Percentiles rank a stretch among this genome's conserved stretches.
These are phyloP conservation scores for Yamadazyma nakazawae DNA, from an alignment of 805 yeast species.

Conservation along the genomic window DNA sequence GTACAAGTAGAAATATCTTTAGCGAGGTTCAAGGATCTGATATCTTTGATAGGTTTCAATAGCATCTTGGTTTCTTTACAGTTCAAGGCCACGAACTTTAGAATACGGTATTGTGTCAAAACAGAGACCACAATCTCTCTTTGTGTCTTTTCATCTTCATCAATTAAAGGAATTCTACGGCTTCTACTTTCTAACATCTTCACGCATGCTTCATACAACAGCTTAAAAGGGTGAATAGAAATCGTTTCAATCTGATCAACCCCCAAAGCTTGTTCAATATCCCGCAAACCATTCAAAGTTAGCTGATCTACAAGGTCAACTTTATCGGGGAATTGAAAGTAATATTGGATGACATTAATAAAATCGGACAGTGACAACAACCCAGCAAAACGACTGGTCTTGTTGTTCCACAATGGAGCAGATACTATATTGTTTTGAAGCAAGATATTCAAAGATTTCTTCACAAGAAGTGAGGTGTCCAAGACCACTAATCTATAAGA, in stretches of 20 bases:
- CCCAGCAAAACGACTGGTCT: slow-evolving; percentile 88
- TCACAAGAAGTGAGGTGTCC: slow-evolving; percentile 86
- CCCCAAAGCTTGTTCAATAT: slow-evolving; percentile 83
- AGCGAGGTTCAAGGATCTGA: slow-evolving; percentile 58
- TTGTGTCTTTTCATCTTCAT: slow-evolving; percentile 86
- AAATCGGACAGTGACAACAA: slow-evolving; percentile 88
- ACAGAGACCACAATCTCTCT: slow-evolving; percentile 94
- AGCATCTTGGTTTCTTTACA: slow-evolving; percentile 91
- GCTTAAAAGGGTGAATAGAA: slow-evolving; percentile 85
- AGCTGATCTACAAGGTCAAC: slow-evolving; percentile 83
- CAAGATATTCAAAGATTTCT: slow-evolving; percentile 84
- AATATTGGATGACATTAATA: slow-evolving; percentile 91
- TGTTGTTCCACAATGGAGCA: slow-evolving; percentile 95
- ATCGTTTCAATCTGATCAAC: slow-evolving; percentile 82
- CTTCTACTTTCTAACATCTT: slow-evolving; percentile 87
- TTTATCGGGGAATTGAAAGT: slow-evolving; percentile 83
- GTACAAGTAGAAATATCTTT: slow-evolving; percentile 69
- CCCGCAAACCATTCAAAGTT: slow-evolving; percentile 79
- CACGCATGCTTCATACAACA: slow-evolving; percentile 88
- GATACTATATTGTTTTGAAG: slow-evolving; percentile 92
- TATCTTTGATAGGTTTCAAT: slow-evolving; percentile 66
- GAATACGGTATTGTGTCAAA: slow-evolving; percentile 90
- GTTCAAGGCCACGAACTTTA: slow-evolving; percentile 92
- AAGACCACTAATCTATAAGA: slow-evolving; percentile 88
- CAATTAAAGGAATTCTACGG: slow-evolving; percentile 90